Percentiles rank a stretch among this genome's conserved stretches.
These are phyloP conservation scores for Panicum miliaceum DNA, from an alignment of 176 grass and related monocot genomes.

Conservation along the genomic window DNA sequence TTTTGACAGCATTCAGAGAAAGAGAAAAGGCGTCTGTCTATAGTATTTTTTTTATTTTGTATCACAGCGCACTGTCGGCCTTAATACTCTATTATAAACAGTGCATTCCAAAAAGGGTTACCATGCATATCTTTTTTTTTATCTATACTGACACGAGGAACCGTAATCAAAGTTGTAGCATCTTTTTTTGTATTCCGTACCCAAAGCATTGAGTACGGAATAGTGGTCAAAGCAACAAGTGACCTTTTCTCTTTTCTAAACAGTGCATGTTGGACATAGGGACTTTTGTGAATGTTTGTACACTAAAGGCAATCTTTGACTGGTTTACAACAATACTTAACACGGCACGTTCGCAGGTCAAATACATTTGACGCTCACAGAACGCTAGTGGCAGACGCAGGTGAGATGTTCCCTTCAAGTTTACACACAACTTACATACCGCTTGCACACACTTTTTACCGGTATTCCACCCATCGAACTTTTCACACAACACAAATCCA, in stretches of 20 bases:
- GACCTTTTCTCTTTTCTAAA: background rate
- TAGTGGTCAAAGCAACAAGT: too few species aligned
- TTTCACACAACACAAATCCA: background rate
- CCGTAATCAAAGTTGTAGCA: too few species aligned
- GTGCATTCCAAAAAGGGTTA: too few species aligned
- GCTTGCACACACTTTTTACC: background rate
- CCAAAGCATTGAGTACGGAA: too few species aligned
- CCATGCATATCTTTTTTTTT: too few species aligned
- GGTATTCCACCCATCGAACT: background rate
- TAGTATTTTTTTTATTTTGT: too few species aligned
- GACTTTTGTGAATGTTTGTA: background rate
- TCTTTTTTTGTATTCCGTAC: too few species aligned
- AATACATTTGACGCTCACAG: slow-evolving; percentile 23
- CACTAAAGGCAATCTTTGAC: background rate
- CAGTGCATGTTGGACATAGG: background rate
- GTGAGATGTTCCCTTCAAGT: background rate
- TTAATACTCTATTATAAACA: too few species aligned
- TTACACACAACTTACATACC: slow-evolving; percentile 14
- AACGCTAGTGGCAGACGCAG: background rate
- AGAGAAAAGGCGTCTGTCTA: too few species aligned
- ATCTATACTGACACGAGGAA: too few species aligned
- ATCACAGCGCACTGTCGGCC: too few species aligned
- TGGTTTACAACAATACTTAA: background rate
- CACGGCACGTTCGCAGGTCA: slow-evolving; percentile 5
- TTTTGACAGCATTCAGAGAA: too few species aligned